These are phyloP conservation scores for Pseudisothecium myosuroides DNA, from an alignment of 225 moss, liverwort and hornwort genomes.

Conservation along the genomic window DNA sequence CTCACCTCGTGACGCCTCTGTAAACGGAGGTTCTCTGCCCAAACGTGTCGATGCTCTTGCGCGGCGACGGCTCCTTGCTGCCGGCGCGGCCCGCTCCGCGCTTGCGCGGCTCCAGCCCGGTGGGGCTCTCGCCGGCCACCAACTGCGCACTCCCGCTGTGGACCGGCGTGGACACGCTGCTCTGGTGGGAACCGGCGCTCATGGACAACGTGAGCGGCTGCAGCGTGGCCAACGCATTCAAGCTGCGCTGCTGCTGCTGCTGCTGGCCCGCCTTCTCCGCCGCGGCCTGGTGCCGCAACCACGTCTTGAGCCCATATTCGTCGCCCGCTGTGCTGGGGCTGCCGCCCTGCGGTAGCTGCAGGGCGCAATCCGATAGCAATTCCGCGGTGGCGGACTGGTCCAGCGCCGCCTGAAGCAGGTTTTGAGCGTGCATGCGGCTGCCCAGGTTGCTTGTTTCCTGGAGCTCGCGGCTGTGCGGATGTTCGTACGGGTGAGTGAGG, in stretches of 20 bases:
- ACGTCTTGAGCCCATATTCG: conserved; percentile 60
- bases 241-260: conserved; percentile 22
- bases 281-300: conserved; percentile 62
- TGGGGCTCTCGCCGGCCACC: conserved; percentile 48
- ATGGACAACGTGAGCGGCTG: conserved; percentile 89
- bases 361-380: conserved; percentile 67
- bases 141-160: conserved; percentile 30
- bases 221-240: conserved; percentile 38
- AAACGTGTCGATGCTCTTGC: conserved; percentile 92
- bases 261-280: conserved; percentile 41
- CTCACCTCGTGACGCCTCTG: conserved; percentile 88
- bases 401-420: conserved; percentile 86
- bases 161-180: conserved; percentile 55
- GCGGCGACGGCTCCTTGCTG: conserved; percentile 90
- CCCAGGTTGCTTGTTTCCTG: conserved; percentile 44
- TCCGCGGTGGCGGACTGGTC: conserved; percentile 63
- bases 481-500: conserved; percentile 49
- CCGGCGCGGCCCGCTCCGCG: conserved; percentile 83
- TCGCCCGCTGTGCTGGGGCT: conserved; percentile 19
- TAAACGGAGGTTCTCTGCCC: conserved; percentile 93
- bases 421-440: conserved; percentile 79
- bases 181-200: conserved; percentile 79
- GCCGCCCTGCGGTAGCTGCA: conserved; percentile 59
- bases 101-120: conserved; percentile 76
- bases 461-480: conserved; percentile 40